A percentile compares a stretch with the other conserved stretches of the same genome.
Evolutionary conservation across 345 rosid genomes (phyloP).

Genomic region (Geranium brycei): DNA sequence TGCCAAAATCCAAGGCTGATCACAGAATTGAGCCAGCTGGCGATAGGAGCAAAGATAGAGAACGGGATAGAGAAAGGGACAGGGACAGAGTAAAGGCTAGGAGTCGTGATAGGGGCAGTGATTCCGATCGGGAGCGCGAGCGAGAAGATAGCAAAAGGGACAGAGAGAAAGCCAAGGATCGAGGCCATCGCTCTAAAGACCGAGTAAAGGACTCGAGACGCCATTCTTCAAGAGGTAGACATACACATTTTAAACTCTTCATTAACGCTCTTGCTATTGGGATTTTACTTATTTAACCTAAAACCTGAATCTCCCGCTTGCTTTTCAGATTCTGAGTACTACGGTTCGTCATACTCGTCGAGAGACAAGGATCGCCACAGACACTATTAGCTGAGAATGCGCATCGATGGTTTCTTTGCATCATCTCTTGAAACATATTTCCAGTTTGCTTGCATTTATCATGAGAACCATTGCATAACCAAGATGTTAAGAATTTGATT

Average conservation of each 20-base stretch:
- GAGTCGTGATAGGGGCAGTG: slow-evolving; percentile 64
- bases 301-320: not conserved
- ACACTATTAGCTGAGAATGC: slow-evolving; percentile 17
- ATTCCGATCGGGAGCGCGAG: slow-evolving; percentile 66
- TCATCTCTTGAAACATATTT: not conserved
- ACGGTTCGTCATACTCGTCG: slow-evolving; percentile 41
- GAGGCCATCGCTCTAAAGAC: slow-evolving; percentile 56
- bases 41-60: slow-evolving; percentile 62
- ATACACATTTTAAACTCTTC: not conserved
- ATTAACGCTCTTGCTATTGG: not conserved
- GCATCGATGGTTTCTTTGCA: not conserved
- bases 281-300: not conserved
- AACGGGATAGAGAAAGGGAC: slow-evolving; percentile 47
- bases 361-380: slow-evolving; percentile 58
- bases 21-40: slow-evolving; percentile 35
- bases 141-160: slow-evolving; percentile 49
- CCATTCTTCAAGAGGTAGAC: slow-evolving; percentile 56
- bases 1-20: slow-evolving; percentile 36
- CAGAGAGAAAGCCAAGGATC: slow-evolving; percentile 55
- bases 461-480: not conserved
- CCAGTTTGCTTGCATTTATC: not conserved
- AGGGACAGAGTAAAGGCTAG: slow-evolving; percentile 39
- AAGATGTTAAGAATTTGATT: no score
- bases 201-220: slow-evolving; percentile 62
- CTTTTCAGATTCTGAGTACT: slow-evolving; percentile 44